Conservation (phyloP, 2,329 filamentous ascomycete species). For the Pseudomassariella vexata region DNA sequence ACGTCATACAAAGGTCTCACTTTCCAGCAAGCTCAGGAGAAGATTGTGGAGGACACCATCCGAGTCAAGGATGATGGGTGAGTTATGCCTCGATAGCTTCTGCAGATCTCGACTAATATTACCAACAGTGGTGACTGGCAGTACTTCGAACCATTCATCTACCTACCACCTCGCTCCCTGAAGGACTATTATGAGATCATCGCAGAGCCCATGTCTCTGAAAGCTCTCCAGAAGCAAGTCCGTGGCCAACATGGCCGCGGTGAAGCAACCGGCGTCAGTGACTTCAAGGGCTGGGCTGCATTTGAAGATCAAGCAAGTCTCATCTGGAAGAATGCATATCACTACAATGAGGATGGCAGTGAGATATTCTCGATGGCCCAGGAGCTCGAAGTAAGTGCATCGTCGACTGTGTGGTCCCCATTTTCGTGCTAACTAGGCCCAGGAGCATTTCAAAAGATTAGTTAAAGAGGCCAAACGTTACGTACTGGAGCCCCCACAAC, state of each 20-base stretch:
- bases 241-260: conserved; percentile 66
- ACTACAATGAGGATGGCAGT: conserved; percentile 89
- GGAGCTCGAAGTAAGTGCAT: conserved; percentile 64
- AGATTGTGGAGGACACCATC: conserved; percentile 71
- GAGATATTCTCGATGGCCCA: conserved; percentile 73
- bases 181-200: conserved; percentile 87
- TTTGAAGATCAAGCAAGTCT: conserved; percentile 76
- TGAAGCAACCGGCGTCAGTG: conserved; percentile 54
- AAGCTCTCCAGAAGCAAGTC: conserved; percentile 70
- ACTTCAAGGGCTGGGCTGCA: conserved; percentile 76
- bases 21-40: conserved; percentile 83
- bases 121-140: conserved; percentile 60
- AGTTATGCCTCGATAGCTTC: too few relatives aligned
- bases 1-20: conserved; percentile 63
- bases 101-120: too few relatives aligned
- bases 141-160: conserved; percentile 68
- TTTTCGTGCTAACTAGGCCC: conserved; percentile 14
- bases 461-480: conserved; percentile 66
- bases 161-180: conserved; percentile 67
- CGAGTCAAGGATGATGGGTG: conserved; percentile 63
- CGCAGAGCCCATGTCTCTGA: conserved; percentile 72
- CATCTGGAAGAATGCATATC: conserved; percentile 82
- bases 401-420: background rate
- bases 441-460: conserved; percentile 65
- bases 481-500: conserved; percentile 66